Base-by-base conservation (phyloP, 768 basidiomycete genomes). In the Serendipita sp. region DNA sequence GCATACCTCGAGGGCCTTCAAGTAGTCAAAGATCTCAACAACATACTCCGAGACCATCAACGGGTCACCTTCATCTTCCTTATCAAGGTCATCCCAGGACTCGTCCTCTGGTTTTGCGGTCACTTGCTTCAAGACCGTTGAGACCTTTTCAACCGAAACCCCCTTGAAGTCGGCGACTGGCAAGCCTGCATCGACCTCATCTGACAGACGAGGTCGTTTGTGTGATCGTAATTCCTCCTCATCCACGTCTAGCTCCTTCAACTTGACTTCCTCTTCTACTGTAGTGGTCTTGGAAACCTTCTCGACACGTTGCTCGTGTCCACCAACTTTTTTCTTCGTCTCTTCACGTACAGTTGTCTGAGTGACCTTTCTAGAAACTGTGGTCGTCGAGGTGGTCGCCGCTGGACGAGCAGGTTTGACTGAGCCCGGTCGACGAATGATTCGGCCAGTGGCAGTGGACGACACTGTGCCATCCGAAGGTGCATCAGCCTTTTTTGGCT, bases 31-130 rank as follows among this genome's bases (percentile, higher is more conserved):
- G 67, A 98, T 93, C 66, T 98, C 96, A 30, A 78, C 78, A 62
- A 96, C 94, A 71, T 99, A 99, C 75, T 97, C 91, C 76, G 86
- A 88, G 68, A 96, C 94, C 94, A 97, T 97, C 66, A 91, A 79
- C 13, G 95, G 96, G 71, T 99, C 95, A 60, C 93, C 91, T 63
- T 78, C 83, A 72, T 97, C 94, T 23, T 94, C 92, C 0, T 83
- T 84, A 68, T 97, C 93, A 15, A 98, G 80, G 71, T 98, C 95
- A 35, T 88, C 88, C 94, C 92, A 85, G 3, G 82, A 85, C 71
- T 88, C 88, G 2, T 70, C 72, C 67, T 84, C 82, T 11, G 76
- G 56, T 32, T 51, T 77, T 36, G 83, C 76, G 18, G 78, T 75
- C 64, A 76, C 77, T 1, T 75, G 74, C 63, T 35, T 47, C 13